These are phyloP conservation scores for Penicillium sp. DNA, from an alignment of 2,329 filamentous ascomycete genomes.

Conservation along the genomic window DNA sequence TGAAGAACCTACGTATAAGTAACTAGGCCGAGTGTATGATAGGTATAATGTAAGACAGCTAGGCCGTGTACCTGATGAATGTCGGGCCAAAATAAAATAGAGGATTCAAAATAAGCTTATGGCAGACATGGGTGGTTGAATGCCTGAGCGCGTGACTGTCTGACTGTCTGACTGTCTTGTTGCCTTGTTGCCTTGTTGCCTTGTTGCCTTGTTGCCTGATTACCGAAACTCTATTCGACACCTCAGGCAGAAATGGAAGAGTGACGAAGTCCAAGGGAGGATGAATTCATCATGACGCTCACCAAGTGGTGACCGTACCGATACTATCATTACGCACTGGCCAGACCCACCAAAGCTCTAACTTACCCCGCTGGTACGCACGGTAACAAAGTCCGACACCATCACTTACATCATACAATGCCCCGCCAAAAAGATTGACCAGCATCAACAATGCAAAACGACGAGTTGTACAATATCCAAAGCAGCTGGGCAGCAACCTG, in stretches of 20 bases:
- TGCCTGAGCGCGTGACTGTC: background rate
- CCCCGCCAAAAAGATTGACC: constrained; percentile 17
- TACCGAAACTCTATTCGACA: background rate
- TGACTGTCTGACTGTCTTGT: background rate
- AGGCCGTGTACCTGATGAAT: background rate
- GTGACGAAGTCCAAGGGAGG: background rate
- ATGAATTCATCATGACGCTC: constrained; percentile 18
- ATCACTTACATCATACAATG: constrained; percentile 19
- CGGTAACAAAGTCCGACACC: background rate
- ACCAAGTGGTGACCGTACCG: constrained; percentile 6
- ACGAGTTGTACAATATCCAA: constrained; percentile 5
- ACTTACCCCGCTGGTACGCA: background rate
- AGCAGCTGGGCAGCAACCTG: background rate
- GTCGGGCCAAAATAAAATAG: background rate
- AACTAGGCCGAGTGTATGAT: background rate
- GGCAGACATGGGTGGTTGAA: background rate
- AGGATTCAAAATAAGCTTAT: background rate
- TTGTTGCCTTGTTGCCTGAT: background rate
- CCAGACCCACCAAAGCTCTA: background rate
- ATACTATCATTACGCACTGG: background rate
- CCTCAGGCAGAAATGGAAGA: background rate
- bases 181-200: background rate
- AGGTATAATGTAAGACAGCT: background rate
- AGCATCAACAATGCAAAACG: background rate
- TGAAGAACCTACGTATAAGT: background rate